Percentiles rank a stretch among this genome's conserved stretches.
These are phyloP conservation scores for Termitomyces sp. DNA, from an alignment of 1,284 basidiomycete species.

Conservation along the genomic window DNA sequence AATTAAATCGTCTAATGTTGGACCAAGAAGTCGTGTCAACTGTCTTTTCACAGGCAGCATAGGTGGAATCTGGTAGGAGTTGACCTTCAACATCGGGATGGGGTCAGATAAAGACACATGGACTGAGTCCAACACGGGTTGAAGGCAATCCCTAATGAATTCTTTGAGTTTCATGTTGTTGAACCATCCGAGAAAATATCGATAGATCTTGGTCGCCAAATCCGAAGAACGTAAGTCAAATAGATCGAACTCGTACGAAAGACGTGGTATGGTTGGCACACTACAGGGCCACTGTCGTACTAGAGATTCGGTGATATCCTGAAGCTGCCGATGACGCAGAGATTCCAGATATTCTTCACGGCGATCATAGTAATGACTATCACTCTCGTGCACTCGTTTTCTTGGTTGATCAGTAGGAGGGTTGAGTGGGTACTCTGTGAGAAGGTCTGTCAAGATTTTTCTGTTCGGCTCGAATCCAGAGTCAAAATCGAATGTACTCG, in stretches of 20 bases:
- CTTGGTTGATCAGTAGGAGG: neutral
- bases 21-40: too few species aligned
- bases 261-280: neutral
- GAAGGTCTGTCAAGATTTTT: neutral
- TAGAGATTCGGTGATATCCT: conserved; percentile 3
- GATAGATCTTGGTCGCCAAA: neutral
- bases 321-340: neutral
- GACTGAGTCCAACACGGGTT: neutral
- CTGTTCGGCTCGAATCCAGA: conserved; percentile 12
- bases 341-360: neutral
- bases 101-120: neutral
- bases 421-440: neutral
- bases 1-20: too few species aligned
- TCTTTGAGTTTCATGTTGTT: conserved; percentile 4
- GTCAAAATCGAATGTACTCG: conserved; percentile 9
- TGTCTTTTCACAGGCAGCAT: too few species aligned
- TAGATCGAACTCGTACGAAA: neutral
- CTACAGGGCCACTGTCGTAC: conserved; percentile 17
- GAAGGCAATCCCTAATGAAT: neutral
- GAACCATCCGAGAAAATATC: neutral
- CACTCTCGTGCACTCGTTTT: neutral
- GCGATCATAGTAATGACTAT: neutral
- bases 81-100: neutral
- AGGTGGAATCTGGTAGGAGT: neutral
- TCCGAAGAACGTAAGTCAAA: neutral